Conservation (phyloP, 2,329 filamentous ascomycete species). For the Penicillium sclerotiorum region DNA sequence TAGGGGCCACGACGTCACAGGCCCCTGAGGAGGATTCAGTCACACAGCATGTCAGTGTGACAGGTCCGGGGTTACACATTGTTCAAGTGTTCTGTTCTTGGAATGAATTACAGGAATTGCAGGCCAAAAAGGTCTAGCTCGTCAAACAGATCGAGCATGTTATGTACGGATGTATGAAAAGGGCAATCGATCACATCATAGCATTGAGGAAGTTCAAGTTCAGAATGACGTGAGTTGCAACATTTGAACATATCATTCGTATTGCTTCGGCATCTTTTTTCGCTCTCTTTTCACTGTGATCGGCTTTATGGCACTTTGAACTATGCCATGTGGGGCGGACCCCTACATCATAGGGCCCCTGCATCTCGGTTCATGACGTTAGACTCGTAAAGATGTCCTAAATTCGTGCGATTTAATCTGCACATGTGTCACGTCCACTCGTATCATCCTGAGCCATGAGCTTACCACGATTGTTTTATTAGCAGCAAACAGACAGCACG, state of each 20-base stretch:
- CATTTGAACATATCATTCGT: background rate
- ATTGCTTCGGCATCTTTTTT: background rate
- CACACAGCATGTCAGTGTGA: background rate
- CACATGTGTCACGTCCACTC: too few relatives aligned
- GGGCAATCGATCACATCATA: background rate
- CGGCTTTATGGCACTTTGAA: background rate
- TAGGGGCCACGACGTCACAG: constrained; percentile 21
- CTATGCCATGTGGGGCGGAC: background rate
- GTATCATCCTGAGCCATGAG: too few relatives aligned
- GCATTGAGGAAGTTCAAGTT: background rate
- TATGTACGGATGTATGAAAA: too few relatives aligned
- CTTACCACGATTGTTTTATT: too few relatives aligned
- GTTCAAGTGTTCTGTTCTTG: too few relatives aligned
- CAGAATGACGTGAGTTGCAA: background rate
- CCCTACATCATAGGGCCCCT: background rate
- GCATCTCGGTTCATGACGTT: too few relatives aligned
- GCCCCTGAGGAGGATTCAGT: background rate
- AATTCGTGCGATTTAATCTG: too few relatives aligned
- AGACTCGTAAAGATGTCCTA: too few relatives aligned
- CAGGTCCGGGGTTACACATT: background rate
- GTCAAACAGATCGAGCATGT: too few relatives aligned
- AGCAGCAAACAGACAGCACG: too few relatives aligned
- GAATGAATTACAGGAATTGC: too few relatives aligned
- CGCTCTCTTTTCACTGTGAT: background rate
- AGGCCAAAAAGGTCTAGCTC: too few relatives aligned